phyloP scores from a whole-genome alignment of 176 grass and related monocot genomes.

The Hordeum marinum region DNA sequence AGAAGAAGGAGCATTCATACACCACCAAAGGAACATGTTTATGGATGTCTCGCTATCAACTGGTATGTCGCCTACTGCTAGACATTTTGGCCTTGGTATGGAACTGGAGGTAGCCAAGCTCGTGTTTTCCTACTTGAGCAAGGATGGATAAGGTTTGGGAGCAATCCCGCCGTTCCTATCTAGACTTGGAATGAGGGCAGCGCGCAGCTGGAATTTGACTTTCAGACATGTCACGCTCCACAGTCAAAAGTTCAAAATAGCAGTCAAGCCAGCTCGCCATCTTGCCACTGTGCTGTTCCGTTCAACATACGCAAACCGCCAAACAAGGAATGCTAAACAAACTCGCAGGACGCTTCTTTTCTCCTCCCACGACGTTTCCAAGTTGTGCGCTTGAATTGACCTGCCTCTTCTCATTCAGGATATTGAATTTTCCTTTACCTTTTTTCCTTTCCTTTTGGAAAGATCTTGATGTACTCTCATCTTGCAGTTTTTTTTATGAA shows the following conservation, averaged over 20 bases:
- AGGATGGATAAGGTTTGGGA: too few species aligned
- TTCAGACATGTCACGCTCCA: conserved; percentile 18
- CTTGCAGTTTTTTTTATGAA: neutral
- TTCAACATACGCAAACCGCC: neutral
- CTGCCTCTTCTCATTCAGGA: neutral
- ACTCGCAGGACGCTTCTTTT: neutral
- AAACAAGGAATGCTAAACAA: neutral
- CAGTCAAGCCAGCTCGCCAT: neutral
- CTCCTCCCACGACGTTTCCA: neutral
- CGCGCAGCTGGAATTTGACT: neutral
- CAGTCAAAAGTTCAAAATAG: neutral
- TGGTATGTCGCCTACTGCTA: neutral
- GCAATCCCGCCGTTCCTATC: too few species aligned
- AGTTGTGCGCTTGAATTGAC: neutral
- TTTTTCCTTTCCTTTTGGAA: neutral
- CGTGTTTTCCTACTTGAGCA: too few species aligned
- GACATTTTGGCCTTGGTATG: neutral
- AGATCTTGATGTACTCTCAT: neutral
- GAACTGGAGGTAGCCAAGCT: neutral
- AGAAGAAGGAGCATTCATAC: neutral
- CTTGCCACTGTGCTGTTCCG: neutral
- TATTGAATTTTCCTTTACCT: neutral
- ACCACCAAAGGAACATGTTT: neutral
- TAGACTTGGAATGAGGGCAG: neutral
- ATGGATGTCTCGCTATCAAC: neutral